Evolutionary conservation across 331 rosid genomes (phyloP), one percentile per base, ranked within the genome.

Genomic region (Arachis monticola): DNA sequence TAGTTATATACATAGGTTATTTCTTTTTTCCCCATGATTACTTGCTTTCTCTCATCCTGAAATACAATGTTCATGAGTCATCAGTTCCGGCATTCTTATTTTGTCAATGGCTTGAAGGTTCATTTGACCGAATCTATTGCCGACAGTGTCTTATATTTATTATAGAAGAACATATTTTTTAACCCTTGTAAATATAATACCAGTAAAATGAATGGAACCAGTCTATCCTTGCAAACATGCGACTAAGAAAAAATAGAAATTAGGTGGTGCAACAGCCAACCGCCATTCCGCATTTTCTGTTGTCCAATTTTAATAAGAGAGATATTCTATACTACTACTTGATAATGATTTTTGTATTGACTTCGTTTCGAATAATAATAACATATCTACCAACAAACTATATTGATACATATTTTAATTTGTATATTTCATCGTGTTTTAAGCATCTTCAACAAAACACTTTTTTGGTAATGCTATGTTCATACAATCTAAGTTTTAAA

Each of bases 101-200:
- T 35, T 59, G 51, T 48, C 58, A 46, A 12, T 41, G 35, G 61
- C 52, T 62, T 66, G 5, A 22, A 30, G 60, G 73, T 31, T 69
- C 56, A 30, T 75, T 68, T 74, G 56, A 74, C 76, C 27, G 51
- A 69, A 67, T 67, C 53, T 30, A 44, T 42, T 30, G 51, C 22
- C 6, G 35, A 38, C 57, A 1, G 0, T 35, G 74, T 47, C 69
- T 45, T 38, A 0, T 17, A 13, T 45, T 7, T 56, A 44, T 10
- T 45, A 53, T 6, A 47, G 48, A 22, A 42, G 64, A 0, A 46
- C 42, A 72, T 63, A 65, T 68, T 38, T 38, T 35, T 35, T 3
- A 22, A 22, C 27, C 30, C 73, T 68, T 68, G 73, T 47, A 35
- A 68, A 68, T 2, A 63, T 48, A 48, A 11, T 52, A 40, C 56